These are phyloP conservation scores for Populus nigra DNA, from an alignment of 345 rosid species.

Conservation along the genomic window DNA sequence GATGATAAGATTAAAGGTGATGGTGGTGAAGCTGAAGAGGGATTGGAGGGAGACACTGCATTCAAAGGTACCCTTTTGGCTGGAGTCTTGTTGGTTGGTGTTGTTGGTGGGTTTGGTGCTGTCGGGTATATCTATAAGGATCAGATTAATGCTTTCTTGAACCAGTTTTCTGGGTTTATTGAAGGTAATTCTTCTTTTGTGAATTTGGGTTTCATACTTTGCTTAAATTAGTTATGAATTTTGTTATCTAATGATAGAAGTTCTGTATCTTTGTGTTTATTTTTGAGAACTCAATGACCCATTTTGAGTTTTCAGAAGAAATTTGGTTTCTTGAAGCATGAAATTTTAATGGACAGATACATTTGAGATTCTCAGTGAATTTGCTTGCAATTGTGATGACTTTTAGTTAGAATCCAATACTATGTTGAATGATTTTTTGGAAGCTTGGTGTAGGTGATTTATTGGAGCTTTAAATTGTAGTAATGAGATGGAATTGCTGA, in stretches of 20 bases:
- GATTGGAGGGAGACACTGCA: conserved; percentile 55
- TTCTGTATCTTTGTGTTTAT: neutral
- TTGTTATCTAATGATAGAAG: neutral
- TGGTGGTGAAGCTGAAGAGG: conserved; percentile 18
- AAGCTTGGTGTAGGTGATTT: neutral
- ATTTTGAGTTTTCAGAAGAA: neutral
- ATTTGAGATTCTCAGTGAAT: neutral
- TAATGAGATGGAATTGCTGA: neutral
- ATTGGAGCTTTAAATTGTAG: too few species aligned
- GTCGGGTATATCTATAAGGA: conserved; percentile 78
- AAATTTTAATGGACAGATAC: neutral
- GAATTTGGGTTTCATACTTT: neutral
- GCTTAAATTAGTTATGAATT: neutral
- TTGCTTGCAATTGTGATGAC: neutral
- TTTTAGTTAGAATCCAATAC: neutral
- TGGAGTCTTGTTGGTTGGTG: conserved; percentile 73
- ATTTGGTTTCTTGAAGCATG: neutral
- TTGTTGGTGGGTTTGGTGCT: conserved; percentile 77
- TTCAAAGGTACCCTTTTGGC: conserved; percentile 80
- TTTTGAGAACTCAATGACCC: neutral
- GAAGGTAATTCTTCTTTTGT: conserved; percentile 52
- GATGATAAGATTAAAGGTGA: conserved; percentile 25
- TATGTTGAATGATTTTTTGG: neutral
- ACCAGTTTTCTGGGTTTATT: conserved; percentile 71
- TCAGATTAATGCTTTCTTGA: conserved; percentile 74